Conservation (phyloP, 2,329 filamentous ascomycete genomes). For the Cytospora mali region DNA sequence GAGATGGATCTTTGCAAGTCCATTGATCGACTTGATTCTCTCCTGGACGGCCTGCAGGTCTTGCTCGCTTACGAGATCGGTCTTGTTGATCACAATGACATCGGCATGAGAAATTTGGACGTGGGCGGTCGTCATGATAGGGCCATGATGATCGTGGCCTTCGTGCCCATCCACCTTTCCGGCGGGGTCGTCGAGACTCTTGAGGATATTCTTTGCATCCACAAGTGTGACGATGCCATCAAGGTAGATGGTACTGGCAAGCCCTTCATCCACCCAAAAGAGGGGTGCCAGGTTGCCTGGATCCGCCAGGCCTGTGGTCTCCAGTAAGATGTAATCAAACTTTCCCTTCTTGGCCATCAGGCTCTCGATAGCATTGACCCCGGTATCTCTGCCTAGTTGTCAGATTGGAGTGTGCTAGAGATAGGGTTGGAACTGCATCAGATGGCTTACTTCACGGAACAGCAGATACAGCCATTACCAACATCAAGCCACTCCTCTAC, state of each 20-base stretch:
- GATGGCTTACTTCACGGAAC: slow-evolving; percentile 78
- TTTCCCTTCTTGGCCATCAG: slow-evolving; percentile 91
- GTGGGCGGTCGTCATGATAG: slow-evolving; percentile 87
- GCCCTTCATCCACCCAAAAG: slow-evolving; percentile 96
- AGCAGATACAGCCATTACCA: slow-evolving; percentile 96
- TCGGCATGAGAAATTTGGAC: slow-evolving; percentile 97
- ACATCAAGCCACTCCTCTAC: slow-evolving; percentile 95
- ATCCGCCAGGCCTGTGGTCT: slow-evolving; percentile 93
- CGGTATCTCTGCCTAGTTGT: slow-evolving; percentile 67
- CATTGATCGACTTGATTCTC: slow-evolving; percentile 84
- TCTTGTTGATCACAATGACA: slow-evolving; percentile 92
- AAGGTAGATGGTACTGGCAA: slow-evolving; percentile 93
- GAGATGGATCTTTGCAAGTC: slow-evolving; percentile 79
- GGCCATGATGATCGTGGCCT: slow-evolving; percentile 56
- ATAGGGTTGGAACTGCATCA: too few relatives aligned
- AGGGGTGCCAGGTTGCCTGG: slow-evolving; percentile 93
- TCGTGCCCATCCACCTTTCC: slow-evolving; percentile 56
- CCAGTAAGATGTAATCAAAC: slow-evolving; percentile 96
- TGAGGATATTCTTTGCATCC: slow-evolving; percentile 89
- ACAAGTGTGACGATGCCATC: slow-evolving; percentile 96
- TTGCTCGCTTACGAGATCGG: slow-evolving; percentile 73
- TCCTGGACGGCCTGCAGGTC: slow-evolving; percentile 71
- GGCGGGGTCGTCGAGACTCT: slow-evolving; percentile 73
- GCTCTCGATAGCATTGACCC: slow-evolving; percentile 92
- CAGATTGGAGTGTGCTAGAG: neutral